Evolutionary conservation across 192 early-diverging fungal species (phyloP), one percentile per base, ranked within the genome.

Genomic region (Gigaspora rosea): DNA sequence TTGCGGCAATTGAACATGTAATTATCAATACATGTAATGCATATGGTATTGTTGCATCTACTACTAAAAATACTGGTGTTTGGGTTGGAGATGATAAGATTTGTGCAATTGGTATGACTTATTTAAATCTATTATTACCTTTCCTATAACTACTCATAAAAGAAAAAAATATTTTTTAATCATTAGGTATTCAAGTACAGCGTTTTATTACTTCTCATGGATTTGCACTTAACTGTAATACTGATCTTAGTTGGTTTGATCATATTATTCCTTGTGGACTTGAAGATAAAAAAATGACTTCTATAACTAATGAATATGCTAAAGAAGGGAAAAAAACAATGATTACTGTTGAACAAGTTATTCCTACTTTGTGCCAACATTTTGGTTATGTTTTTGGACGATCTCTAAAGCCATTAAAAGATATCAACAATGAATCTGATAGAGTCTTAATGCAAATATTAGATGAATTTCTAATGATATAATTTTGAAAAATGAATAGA

Each of bases 231-330:
- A 99, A 99, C 77, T 97, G 96, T 82, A 87, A 93, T 63, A 92
- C 91, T 0, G 95, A 98, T 84, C 85, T 99, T 73, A 69, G 52
- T 11, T 98, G 94, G 92, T 99, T 95, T 77, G 80, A 90, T 18
- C 85, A 97, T 50, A 97, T 99, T 78, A 88, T 98, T 11, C 92
- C 95, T 0, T 99, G 96, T 78, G 95, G 96, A 0, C 75, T 99
- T 50, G 77, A 83, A 13, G 94, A 91, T 36, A 95, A 94, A 78
- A 80, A 84, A 41, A 92, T 91, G 2, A 95, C 95, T 0, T 96
- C 94, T 33, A 80, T 98, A 2, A 78, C 86, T 3, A 72, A 79
- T 22, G 89, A 93, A 73, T 61, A 83, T 32, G 41, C 15, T 22
- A 80, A 80, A 62, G 47, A 67, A 11, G 58, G 6, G 51, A 76